Evolutionary conservation across 352 stramenopile genomes (phyloP).

Genomic region (Phytophthora ohioensis): DNA sequence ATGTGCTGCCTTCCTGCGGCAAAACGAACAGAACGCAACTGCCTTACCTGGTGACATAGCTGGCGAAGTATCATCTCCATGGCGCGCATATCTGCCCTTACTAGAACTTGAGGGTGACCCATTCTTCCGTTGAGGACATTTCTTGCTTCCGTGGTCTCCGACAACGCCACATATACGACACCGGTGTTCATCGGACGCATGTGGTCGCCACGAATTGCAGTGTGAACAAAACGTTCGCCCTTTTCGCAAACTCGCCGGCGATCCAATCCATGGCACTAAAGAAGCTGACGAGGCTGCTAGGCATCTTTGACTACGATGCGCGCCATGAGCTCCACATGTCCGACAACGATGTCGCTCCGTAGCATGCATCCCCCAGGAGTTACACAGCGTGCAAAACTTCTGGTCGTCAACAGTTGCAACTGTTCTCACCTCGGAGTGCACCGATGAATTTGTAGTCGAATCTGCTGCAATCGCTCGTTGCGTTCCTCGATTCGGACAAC

Average conservation of each 20-base stretch:
- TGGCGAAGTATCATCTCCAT: conserved; percentile 34
- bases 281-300: conserved; percentile 29
- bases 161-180: conserved; percentile 71
- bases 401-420: conserved; percentile 33
- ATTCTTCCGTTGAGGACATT: conserved; percentile 49
- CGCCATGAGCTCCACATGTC: conserved; percentile 57
- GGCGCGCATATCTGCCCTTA: conserved; percentile 24
- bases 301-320: conserved; percentile 69
- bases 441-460: neutral
- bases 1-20: conserved; percentile 63
- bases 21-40: conserved; percentile 65
- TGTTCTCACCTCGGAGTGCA: conserved; percentile 9
- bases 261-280: conserved; percentile 55
- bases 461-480: neutral
- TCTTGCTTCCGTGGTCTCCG: conserved; percentile 71
- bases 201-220: conserved; percentile 58
- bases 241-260: conserved; percentile 44
- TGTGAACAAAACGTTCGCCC: conserved; percentile 68
- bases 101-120: conserved; percentile 11
- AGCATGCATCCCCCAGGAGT: conserved; percentile 57
- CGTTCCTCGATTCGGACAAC: conserved; percentile 45
- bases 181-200: conserved; percentile 68
- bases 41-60: conserved; percentile 20
- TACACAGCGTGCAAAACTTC: conserved; percentile 71
- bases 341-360: conserved; percentile 71